Conservation (phyloP, 2,329 filamentous ascomycete genomes). For the Sclerotinia glacialis region DNA sequence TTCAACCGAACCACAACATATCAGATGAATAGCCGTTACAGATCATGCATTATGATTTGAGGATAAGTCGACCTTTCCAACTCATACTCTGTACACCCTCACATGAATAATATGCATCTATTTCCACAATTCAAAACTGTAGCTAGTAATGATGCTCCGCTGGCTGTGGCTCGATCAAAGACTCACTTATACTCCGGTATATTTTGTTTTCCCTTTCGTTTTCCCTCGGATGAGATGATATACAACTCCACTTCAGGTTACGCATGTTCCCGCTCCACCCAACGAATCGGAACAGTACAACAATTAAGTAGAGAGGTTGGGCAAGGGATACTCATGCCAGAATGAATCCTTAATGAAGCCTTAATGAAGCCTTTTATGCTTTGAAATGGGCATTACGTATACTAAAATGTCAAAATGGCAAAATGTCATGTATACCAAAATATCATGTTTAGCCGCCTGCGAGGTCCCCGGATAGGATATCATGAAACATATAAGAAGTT, state of each 20-base stretch:
- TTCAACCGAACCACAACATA: too few species aligned
- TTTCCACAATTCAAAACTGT: neutral
- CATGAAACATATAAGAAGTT: neutral
- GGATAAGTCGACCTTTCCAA: neutral
- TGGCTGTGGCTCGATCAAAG: constrained; percentile 5
- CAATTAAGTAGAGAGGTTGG: constrained; percentile 12
- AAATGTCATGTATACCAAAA: neutral
- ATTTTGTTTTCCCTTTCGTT: neutral
- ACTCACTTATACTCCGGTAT: neutral
- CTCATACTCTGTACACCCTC: too few species aligned
- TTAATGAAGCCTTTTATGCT: neutral
- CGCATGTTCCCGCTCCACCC: neutral
- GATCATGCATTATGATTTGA: too few species aligned
- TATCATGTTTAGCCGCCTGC: neutral
- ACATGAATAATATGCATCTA: neutral
- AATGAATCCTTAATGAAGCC: neutral
- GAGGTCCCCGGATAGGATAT: too few species aligned
- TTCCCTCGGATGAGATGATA: neutral
- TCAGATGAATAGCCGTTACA: too few species aligned
- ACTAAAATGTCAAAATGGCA: too few species aligned
- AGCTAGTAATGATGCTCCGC: constrained; percentile 3
- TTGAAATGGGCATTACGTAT: neutral
- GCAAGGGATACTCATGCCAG: neutral
- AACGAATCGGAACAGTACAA: neutral
- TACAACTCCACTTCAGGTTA: neutral